Evolutionary conservation across 164 flowering plant genomes (phyloP).

Genomic region (Piper longum): DNA sequence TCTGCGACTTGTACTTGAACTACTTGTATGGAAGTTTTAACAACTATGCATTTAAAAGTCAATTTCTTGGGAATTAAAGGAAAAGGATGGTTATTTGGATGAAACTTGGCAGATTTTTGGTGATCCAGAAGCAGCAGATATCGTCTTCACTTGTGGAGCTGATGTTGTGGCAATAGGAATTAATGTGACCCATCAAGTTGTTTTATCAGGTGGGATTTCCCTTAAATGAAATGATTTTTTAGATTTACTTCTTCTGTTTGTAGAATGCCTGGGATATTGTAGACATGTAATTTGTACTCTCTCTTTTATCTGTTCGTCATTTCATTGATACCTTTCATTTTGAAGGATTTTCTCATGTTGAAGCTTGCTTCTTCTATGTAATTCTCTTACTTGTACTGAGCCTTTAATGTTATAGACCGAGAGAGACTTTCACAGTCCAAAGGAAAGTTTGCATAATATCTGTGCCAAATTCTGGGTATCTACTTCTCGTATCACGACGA

Average conservation of each 20-base stretch:
- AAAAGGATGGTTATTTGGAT: not conserved
- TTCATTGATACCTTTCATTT: too few species aligned
- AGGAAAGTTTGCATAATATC: conserved; percentile 66
- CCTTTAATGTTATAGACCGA: conserved; percentile 52
- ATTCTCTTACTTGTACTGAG: conserved; percentile 16
- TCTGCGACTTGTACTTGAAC: not conserved
- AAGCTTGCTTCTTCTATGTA: not conserved
- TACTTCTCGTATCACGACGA: conserved; percentile 69
- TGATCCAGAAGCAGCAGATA: conserved; percentile 96
- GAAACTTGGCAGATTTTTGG: conserved; percentile 51
- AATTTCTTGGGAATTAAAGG: not conserved
- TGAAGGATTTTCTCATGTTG: too few species aligned
- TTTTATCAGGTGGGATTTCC: conserved; percentile 52
- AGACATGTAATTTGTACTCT: too few species aligned
- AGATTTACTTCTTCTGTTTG: too few species aligned
- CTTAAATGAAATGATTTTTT: not conserved
- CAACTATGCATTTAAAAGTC: not conserved
- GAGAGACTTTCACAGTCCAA: conserved; percentile 42
- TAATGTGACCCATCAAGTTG: conserved; percentile 89
- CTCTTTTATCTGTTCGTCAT: too few species aligned
- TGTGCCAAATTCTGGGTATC: conserved; percentile 58
- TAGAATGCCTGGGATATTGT: too few species aligned
- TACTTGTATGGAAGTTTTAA: not conserved
- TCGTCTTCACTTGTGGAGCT: conserved; percentile 88
- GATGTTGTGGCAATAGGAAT: conserved; percentile 76